phyloP scores from a whole-genome alignment of 2,329 filamentous ascomycete species.

The Penicillium sclerotigenum region DNA sequence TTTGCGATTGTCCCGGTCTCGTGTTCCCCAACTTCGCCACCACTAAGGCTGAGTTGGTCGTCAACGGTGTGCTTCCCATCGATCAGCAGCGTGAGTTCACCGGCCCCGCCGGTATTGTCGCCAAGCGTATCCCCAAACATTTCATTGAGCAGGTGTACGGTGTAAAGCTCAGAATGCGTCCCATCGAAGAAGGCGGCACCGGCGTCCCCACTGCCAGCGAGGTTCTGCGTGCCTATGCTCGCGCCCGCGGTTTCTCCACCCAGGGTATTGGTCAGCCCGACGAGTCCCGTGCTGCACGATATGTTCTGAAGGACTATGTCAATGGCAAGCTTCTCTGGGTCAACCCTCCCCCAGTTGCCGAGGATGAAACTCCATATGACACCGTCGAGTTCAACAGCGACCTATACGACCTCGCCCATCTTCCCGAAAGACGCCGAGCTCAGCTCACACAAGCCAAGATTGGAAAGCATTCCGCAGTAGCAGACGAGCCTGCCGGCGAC shows the following conservation, averaged over 20 bases:
- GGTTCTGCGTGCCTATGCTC: constrained; percentile 79
- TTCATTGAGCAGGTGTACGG: constrained; percentile 94
- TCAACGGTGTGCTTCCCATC: constrained; percentile 91
- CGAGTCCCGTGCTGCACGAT: constrained; percentile 84
- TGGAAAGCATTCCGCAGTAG: constrained; percentile 40
- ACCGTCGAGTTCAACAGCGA: constrained; percentile 78
- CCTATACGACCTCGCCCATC: constrained; percentile 76
- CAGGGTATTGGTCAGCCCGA: constrained; percentile 87
- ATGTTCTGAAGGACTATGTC: constrained; percentile 94
- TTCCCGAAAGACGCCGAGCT: constrained; percentile 75
- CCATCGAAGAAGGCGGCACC: constrained; percentile 87
- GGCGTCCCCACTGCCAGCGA: constrained; percentile 82
- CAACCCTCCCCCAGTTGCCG: constrained; percentile 68
- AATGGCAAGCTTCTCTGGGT: constrained; percentile 92
- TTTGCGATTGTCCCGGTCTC: constrained; percentile 97
- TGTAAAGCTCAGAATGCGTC: constrained; percentile 77
- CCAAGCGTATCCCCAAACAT: constrained; percentile 76
- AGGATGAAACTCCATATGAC: constrained; percentile 54
- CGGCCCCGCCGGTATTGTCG: constrained; percentile 78
- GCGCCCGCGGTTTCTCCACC: constrained; percentile 84
- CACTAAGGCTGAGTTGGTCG: constrained; percentile 93
- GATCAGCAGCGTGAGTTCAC: constrained; percentile 93
- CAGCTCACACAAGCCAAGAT: constrained; percentile 48
- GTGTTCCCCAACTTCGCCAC: constrained; percentile 98
- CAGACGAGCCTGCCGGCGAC: constrained; percentile 32